Evolutionary conservation across 768 basidiomycete species (phyloP).

Genomic region (Termitomyces sp.): DNA sequence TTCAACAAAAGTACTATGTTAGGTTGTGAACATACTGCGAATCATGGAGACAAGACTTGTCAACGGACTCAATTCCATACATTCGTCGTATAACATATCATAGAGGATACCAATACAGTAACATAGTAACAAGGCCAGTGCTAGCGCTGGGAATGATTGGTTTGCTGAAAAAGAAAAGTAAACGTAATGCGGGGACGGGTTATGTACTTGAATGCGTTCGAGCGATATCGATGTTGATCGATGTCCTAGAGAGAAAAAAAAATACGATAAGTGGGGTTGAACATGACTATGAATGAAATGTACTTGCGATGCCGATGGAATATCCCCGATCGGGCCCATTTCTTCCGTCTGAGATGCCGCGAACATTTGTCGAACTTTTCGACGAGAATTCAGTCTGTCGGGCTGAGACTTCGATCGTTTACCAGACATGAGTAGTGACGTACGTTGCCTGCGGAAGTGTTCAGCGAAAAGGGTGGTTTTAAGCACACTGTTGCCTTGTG

Average conservation of each 20-base stretch:
- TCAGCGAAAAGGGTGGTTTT: background rate
- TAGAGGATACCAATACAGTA: no score
- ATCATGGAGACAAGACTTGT: no score
- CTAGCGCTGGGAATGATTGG: no score
- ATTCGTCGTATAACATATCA: no score
- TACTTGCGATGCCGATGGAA: background rate
- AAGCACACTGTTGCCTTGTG: background rate
- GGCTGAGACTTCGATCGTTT: no score
- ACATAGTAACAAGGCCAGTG: no score
- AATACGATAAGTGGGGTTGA: background rate
- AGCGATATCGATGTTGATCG: background rate
- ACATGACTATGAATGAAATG: background rate
- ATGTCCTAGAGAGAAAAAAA: background rate
- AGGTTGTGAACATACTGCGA: no score
- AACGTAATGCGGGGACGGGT: slow-evolving; percentile 25
- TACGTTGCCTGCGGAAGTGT: background rate
- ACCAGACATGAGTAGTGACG: background rate
- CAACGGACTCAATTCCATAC: no score
- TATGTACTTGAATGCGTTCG: background rate
- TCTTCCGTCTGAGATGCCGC: background rate
- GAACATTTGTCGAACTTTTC: background rate
- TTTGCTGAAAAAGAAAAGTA: no score
- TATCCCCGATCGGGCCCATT: background rate
- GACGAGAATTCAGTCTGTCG: background rate
- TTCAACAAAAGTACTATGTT: no score